phyloP scores from a whole-genome alignment of 2,329 filamentous ascomycete genomes.

The Anthostomella pinea region DNA sequence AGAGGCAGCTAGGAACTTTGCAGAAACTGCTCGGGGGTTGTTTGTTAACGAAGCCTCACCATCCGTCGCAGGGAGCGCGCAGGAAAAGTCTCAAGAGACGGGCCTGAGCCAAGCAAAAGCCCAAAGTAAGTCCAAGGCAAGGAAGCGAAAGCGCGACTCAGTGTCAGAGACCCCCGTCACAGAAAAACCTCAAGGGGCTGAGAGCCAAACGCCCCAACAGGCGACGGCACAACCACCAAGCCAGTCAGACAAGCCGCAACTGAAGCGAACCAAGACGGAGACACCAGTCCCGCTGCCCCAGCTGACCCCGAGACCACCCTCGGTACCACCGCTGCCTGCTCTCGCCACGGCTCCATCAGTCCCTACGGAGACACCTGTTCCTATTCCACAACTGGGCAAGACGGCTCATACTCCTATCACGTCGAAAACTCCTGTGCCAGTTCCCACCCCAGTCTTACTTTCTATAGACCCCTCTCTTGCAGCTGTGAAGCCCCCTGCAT shows the following conservation, averaged over 20 bases:
- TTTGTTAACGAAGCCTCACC: slow-evolving; percentile 35
- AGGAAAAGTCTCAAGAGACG: slow-evolving; percentile 31
- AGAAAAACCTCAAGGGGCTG: slow-evolving; percentile 28
- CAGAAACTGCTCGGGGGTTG: slow-evolving; percentile 46
- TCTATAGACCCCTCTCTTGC: slow-evolving; percentile 27
- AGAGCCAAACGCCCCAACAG: slow-evolving; percentile 17
- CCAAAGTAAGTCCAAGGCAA: slow-evolving; percentile 27
- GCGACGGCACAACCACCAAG: slow-evolving; percentile 9
- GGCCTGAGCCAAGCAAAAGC: slow-evolving; percentile 27
- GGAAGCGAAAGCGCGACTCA: slow-evolving; percentile 47
- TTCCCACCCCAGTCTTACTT: slow-evolving; percentile 24
- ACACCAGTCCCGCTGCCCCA: slow-evolving; percentile 51
- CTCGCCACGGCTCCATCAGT: slow-evolving; percentile 9
- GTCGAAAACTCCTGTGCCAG: slow-evolving; percentile 34
- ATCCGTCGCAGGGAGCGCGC: slow-evolving; percentile 26
- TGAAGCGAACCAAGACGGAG: slow-evolving; percentile 56
- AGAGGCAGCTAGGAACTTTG: slow-evolving; percentile 53
- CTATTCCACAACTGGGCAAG: slow-evolving; percentile 30
- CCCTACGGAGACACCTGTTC: slow-evolving; percentile 30
- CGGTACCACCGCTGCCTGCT: slow-evolving; percentile 28
- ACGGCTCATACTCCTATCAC: slow-evolving; percentile 20
- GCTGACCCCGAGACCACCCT: slow-evolving; percentile 32
- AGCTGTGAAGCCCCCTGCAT: slow-evolving; percentile 23
- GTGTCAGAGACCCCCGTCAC: slow-evolving; percentile 30
- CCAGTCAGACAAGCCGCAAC: slow-evolving; percentile 35